Conservation (phyloP, 2,329 filamentous ascomycete genomes). For the Leptosphaerulina australis region DNA sequence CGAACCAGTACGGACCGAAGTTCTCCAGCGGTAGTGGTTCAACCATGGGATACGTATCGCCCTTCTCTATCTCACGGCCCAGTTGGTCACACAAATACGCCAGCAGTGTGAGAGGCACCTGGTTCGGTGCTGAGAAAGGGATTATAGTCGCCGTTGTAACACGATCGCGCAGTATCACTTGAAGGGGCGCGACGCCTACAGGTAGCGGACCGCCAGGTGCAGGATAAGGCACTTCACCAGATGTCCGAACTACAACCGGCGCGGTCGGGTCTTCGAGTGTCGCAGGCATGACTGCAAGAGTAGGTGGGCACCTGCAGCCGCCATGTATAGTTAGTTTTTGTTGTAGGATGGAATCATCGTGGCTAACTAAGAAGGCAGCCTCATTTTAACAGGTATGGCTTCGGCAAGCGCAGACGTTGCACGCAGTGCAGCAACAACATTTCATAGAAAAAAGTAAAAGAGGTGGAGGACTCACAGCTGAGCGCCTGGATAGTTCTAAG, state of each 20-base stretch:
- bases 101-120: slow-evolving; percentile 77
- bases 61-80: slow-evolving; percentile 88
- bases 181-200: slow-evolving; percentile 70
- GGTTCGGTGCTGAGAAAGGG: slow-evolving; percentile 76
- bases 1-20: slow-evolving; percentile 88
- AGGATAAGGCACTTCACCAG: slow-evolving; percentile 70
- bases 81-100: slow-evolving; percentile 82
- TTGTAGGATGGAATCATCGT: too few species aligned
- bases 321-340: slow-evolving; percentile 2
- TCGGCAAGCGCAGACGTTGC: neutral
- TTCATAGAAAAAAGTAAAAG: neutral
- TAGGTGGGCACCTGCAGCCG: slow-evolving; percentile 7
- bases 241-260: slow-evolving; percentile 72
- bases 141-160: slow-evolving; percentile 83
- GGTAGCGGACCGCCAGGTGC: slow-evolving; percentile 69
- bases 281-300: slow-evolving; percentile 68
- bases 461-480: slow-evolving; percentile 11
- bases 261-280: slow-evolving; percentile 78
- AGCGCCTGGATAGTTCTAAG: slow-evolving; percentile 12
- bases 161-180: slow-evolving; percentile 82
- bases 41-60: slow-evolving; percentile 90
- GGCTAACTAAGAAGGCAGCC: neutral
- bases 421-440: neutral
- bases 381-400: neutral
- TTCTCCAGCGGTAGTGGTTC: slow-evolving; percentile 73